phyloP scores from a whole-genome alignment of 495 filamentous ascomycete genomes.

The Cryomyces minteri region DNA sequence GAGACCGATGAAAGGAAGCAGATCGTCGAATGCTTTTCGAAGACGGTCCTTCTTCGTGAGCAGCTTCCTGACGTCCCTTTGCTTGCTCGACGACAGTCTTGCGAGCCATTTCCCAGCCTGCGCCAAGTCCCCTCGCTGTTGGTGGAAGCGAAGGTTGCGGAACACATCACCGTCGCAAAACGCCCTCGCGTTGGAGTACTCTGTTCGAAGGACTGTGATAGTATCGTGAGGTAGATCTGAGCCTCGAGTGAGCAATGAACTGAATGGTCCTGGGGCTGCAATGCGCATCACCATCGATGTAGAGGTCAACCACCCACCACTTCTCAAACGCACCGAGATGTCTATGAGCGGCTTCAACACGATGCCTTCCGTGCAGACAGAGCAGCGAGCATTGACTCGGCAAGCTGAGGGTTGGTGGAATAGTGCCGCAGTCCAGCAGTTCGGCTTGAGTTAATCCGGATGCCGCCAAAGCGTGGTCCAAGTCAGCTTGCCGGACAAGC shows the following conservation, averaged over 20 bases:
- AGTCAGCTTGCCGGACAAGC: background rate
- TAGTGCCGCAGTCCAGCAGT: background rate
- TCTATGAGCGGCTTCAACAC: no score
- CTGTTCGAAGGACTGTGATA: background rate
- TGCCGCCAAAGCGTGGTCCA: no score
- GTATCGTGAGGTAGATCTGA: no score
- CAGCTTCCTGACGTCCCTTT: background rate
- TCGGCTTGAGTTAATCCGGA: background rate
- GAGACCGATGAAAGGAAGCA: slow-evolving; percentile 1
- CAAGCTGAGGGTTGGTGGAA: no score
- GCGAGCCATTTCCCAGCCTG: background rate
- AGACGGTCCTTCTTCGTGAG: background rate
- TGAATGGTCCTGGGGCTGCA: background rate
- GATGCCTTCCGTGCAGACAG: no score
- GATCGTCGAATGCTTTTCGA: background rate
- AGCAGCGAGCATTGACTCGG: no score
- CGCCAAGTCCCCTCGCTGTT: background rate
- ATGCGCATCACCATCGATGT: background rate
- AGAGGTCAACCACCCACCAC: background rate
- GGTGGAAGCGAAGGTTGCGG: background rate
- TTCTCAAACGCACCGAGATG: background rate
- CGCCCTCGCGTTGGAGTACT: background rate
- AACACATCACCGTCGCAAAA: slow-evolving; percentile 1
- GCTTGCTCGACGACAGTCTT: background rate
- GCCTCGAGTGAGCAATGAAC: background rate